Conservation (phyloP, 1,139 yeast genomes). For the Yamadazyma trypodendri region DNA sequence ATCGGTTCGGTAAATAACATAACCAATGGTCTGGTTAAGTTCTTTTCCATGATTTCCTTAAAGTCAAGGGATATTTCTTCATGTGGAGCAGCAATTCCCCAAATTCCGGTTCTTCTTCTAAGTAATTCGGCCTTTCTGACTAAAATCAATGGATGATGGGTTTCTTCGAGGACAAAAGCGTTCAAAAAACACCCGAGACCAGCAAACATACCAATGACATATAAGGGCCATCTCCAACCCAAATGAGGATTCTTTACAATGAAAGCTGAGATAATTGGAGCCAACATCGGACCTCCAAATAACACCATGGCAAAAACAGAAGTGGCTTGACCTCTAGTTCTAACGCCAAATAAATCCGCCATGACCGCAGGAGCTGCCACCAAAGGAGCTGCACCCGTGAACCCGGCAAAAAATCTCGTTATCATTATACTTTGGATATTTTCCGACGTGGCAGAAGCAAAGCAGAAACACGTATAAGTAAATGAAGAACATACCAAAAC, state of each 20-base stretch:
- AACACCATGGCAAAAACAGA: conserved; percentile 33
- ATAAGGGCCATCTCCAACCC: conserved; percentile 63
- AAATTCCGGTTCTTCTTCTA: conserved; percentile 56
- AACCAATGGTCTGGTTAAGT: conserved; percentile 63
- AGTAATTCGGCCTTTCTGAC: conserved; percentile 60
- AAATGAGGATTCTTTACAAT: conserved; percentile 28
- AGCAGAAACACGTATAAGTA: conserved; percentile 34
- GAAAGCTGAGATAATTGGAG: conserved; percentile 41
- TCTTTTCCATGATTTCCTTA: conserved; percentile 66
- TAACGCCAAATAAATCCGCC: conserved; percentile 38
- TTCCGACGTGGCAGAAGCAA: conserved; percentile 40
- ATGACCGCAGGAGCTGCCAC: conserved; percentile 46
- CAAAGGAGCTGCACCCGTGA: conserved; percentile 41
- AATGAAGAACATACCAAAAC: conserved; percentile 30
- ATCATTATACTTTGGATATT: conserved; percentile 41
- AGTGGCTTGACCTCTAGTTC: conserved; percentile 37
- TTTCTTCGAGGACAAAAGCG: conserved; percentile 42
- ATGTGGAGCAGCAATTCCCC: conserved; percentile 86
- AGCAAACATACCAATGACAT: conserved; percentile 53
- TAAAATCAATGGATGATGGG: conserved; percentile 52
- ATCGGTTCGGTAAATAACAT: conserved; percentile 77
- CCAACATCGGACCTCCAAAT: conserved; percentile 49
- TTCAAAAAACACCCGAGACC: conserved; percentile 28
- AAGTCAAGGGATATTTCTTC: conserved; percentile 65
- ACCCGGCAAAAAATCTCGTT: conserved; percentile 42